Conservation (phyloP, 164 flowering plant genomes). For the Chimonanthus salicifolius region DNA sequence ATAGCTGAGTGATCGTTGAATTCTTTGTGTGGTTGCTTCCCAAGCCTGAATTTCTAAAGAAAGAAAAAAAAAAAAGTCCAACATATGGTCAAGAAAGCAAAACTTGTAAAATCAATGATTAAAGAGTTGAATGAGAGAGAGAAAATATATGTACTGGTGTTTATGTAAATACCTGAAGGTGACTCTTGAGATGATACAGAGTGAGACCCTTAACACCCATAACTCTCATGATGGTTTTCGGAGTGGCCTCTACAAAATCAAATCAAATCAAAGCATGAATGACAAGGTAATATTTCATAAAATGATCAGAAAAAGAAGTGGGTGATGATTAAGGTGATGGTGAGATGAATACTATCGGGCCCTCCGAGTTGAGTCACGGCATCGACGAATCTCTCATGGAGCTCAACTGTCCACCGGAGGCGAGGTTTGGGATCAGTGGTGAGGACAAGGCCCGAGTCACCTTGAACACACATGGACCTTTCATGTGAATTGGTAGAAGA, state of each 20-base stretch:
- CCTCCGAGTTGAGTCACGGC: constrained; percentile 99
- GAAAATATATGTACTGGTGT: neutral
- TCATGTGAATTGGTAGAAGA: constrained; percentile 67
- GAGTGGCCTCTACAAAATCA: constrained; percentile 81
- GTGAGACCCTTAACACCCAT: constrained; percentile 99
- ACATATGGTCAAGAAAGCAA: neutral
- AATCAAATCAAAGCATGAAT: neutral
- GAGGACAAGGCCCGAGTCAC: constrained; percentile 96
- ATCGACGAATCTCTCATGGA: constrained; percentile 95
- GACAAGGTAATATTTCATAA: neutral
- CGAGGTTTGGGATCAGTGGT: constrained; percentile 99
- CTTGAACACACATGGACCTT: constrained; percentile 79
- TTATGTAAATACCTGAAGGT: constrained; percentile 68
- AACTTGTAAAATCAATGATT: neutral
- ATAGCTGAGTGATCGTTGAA: constrained; percentile 83
- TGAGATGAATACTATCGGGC: constrained; percentile 63
- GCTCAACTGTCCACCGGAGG: constrained; percentile 97
- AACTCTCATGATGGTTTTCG: constrained; percentile 98
- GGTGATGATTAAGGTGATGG: neutral
- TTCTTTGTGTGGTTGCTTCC: constrained; percentile 99
- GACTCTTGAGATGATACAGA: constrained; percentile 98
- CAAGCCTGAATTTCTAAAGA: constrained; percentile 91
- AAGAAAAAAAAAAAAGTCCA: neutral
- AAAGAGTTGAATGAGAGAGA: constrained; percentile 3
- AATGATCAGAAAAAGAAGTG: constrained; percentile 3